These are phyloP conservation scores for Phytophthora hibernalis DNA, from an alignment of 352 stramenopile species.

Conservation along the genomic window DNA sequence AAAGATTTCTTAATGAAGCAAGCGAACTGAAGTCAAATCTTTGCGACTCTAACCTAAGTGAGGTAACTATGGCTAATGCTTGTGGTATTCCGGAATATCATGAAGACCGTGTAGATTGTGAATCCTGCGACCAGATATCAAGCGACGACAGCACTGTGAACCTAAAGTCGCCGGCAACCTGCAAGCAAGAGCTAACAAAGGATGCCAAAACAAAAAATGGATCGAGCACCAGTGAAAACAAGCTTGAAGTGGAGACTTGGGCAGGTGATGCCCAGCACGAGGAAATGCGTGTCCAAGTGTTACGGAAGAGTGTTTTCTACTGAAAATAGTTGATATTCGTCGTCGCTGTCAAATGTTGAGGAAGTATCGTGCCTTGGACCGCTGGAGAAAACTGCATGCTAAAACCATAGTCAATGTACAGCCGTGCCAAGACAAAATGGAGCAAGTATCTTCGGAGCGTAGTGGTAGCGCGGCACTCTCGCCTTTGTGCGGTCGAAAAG, in stretches of 20 bases:
- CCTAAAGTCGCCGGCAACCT: not conserved
- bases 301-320: slow-evolving; percentile 40
- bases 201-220: not conserved
- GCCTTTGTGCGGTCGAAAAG: not conserved
- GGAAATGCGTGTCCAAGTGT: slow-evolving; percentile 1
- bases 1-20: slow-evolving; percentile 47
- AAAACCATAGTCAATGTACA: not conserved
- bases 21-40: slow-evolving; percentile 55
- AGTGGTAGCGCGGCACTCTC: not conserved
- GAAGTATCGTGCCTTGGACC: slow-evolving; percentile 39
- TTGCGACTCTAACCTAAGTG: slow-evolving; percentile 3
- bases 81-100: slow-evolving; percentile 10
- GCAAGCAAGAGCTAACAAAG: not conserved
- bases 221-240: slow-evolving; percentile 21
- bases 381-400: slow-evolving; percentile 36
- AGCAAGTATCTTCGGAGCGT: not conserved
- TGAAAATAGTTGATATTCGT: slow-evolving; percentile 48
- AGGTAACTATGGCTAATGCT: not conserved
- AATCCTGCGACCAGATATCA: not conserved
- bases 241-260: slow-evolving; percentile 26
- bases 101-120: slow-evolving; percentile 8
- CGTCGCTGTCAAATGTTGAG: slow-evolving; percentile 31
- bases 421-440: not conserved
- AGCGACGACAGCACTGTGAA: not conserved
- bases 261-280: slow-evolving; percentile 8